Conservation (phyloP, 345 rosid species). For the Moringa oleifera region DNA sequence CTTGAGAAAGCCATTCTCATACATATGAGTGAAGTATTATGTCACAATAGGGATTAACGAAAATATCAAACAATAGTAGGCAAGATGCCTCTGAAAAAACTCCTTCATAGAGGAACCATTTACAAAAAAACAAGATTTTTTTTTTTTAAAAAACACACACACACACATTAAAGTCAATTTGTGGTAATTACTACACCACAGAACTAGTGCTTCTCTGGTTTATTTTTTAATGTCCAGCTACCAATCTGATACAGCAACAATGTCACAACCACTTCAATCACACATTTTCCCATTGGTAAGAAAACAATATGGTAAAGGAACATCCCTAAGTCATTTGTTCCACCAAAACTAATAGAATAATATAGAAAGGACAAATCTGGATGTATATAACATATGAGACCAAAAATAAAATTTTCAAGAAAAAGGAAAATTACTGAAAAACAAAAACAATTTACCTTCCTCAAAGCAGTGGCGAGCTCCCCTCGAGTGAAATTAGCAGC, state of each 20-base stretch:
- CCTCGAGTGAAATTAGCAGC: slow-evolving; percentile 91
- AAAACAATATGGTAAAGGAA: too few species aligned
- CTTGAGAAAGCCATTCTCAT: not conserved
- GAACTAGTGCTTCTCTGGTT: too few species aligned
- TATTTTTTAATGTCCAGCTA: too few species aligned
- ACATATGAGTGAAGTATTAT: too few species aligned
- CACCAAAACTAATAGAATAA: not conserved
- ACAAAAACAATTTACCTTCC: slow-evolving; percentile 52
- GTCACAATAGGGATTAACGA: too few species aligned
- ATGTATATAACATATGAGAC: not conserved
- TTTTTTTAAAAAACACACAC: too few species aligned
- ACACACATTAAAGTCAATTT: not conserved
- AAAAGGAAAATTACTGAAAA: not conserved
- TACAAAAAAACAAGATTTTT: too few species aligned
- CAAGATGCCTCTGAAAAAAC: not conserved
- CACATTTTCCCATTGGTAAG: too few species aligned
- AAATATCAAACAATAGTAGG: not conserved
- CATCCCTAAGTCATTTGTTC: too few species aligned
- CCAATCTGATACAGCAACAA: not conserved
- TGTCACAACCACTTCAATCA: not conserved
- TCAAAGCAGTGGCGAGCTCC: slow-evolving; percentile 92
- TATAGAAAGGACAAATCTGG: not conserved
- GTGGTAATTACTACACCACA: not conserved
- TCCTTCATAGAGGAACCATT: not conserved
- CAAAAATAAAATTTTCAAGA: not conserved